Percentiles rank a stretch among this genome's conserved stretches.
Conservation (phyloP, 2,329 filamentous ascomycete species). For the Fusarium devonianum region DNA sequence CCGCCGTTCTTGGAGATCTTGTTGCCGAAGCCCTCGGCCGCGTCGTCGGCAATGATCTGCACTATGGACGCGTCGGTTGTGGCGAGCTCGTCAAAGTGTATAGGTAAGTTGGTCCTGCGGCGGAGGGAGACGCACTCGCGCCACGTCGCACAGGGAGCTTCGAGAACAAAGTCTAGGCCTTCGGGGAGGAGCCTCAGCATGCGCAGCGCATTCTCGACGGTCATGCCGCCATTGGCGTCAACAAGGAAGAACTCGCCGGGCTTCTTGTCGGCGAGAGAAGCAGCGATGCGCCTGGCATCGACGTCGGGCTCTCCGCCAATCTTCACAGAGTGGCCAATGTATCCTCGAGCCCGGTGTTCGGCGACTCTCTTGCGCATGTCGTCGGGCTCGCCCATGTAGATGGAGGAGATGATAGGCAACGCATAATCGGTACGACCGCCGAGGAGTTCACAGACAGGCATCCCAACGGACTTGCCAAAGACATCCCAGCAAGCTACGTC, state of each 20-base stretch:
- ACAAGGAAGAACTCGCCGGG: conserved; percentile 31
- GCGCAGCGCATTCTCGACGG: conserved; percentile 26
- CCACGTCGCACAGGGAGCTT: conserved; percentile 29
- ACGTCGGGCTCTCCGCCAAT: conserved; percentile 19
- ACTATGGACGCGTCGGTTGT: conserved; percentile 21
- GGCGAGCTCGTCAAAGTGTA: conserved; percentile 30
- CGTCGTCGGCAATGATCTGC: conserved; percentile 28
- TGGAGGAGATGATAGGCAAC: conserved; percentile 32
- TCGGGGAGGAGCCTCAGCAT: conserved; percentile 28
- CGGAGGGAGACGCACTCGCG: conserved; percentile 25
- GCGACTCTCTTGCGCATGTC: conserved; percentile 23
- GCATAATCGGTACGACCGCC: conserved; percentile 21
- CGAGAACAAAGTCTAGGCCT: conserved; percentile 30
- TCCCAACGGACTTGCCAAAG: conserved; percentile 25
- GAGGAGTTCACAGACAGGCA: conserved; percentile 33
- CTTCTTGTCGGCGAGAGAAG: conserved; percentile 23
- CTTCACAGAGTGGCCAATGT: conserved; percentile 26
- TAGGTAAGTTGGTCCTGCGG: conserved; percentile 18
- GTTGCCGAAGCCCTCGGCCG: conserved; percentile 24
- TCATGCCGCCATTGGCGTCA: conserved; percentile 27
- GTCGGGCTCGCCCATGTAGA: conserved; percentile 24
- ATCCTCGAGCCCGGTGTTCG: conserved; percentile 21
- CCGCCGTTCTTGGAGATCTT: conserved; percentile 35
- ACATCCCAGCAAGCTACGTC: conserved; percentile 35
- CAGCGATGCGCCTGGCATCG: conserved; percentile 24